Evolutionary conservation across 176 grass and related monocot genomes (phyloP).

Genomic region (Aegilops speltoides): DNA sequence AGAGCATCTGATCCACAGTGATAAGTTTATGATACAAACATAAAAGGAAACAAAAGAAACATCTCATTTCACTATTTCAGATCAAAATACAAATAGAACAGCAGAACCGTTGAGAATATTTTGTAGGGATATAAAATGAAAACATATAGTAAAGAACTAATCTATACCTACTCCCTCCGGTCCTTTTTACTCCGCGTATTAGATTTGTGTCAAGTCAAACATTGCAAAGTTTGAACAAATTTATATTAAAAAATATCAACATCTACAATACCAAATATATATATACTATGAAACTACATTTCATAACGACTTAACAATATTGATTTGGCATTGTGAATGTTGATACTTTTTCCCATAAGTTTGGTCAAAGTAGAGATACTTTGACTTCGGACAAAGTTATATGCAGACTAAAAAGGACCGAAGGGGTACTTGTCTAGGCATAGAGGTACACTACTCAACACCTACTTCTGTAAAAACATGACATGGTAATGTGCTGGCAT

Average conservation of each 20-base stretch:
- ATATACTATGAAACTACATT: too few relatives aligned
- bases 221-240: too few relatives aligned
- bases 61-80: background rate
- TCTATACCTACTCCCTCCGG: background rate
- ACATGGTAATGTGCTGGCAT: background rate
- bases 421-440: background rate
- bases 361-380: too few relatives aligned
- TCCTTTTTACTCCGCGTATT: too few relatives aligned
- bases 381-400: too few relatives aligned
- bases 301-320: too few relatives aligned
- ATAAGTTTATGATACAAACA: background rate
- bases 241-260: too few relatives aligned
- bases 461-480: background rate
- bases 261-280: too few relatives aligned
- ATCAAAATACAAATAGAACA: conserved; percentile 3
- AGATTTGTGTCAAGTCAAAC: too few relatives aligned
- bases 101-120: background rate
- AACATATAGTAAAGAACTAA: background rate
- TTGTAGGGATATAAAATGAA: background rate
- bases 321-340: too few relatives aligned
- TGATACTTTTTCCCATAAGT: too few relatives aligned
- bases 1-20: background rate
- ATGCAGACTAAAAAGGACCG: too few relatives aligned
- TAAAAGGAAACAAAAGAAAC: conserved; percentile 5
- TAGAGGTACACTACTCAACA: background rate